Base-by-base conservation (phyloP, 352 stramenopile species). In the Blastocystis sp. region DNA sequence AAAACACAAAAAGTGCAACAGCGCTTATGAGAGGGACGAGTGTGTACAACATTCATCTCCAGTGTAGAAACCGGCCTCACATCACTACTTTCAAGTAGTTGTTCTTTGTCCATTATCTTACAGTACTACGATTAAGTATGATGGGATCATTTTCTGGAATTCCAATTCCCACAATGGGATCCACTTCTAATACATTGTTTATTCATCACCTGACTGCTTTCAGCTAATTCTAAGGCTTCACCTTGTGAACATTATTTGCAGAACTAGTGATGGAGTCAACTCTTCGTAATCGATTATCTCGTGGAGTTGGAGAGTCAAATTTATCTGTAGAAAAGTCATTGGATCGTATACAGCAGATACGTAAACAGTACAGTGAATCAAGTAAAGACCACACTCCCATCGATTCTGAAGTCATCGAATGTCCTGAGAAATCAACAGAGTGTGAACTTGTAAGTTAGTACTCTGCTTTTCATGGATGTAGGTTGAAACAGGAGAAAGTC, bases 271-370 rank as follows among this genome's bases (percentile, higher is more conserved):
- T 81, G 70, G 70, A 81, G 41, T 59, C 7, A 56, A 39, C 50
- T 20, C 37, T 66, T 81, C n/a, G 47, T 41, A 81, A 47, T 81
- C 70, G 37, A 16, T 81, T 81, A 64, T 81, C 70, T 18, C 70
- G 70, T 81, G 37, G 30, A 8, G 34, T 13, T 39, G 4, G n/a
- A 47, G 20, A 37, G n/a, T 18, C 9, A 9, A 50, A 7, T 6
- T 73, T 45, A 73, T 1, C 9, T 3, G 41, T 69, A 85, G 73
- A 85, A 53, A 66, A 66, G 53, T 85, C 73, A 13, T 45, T 45
- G 37, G 47, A 66, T 39, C 47, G 73, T 16, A 85, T 85, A 11
- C 63, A 73, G 26, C 6, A 41, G 39, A 73, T 73, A 11, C 63
- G 47, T 13, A 20, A 45, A n/a, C 8, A 20, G 24, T 73, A 73